phyloP scores from a whole-genome alignment of 805 yeast genomes.

The Cyberlindnera xishuangbannaensis region DNA sequence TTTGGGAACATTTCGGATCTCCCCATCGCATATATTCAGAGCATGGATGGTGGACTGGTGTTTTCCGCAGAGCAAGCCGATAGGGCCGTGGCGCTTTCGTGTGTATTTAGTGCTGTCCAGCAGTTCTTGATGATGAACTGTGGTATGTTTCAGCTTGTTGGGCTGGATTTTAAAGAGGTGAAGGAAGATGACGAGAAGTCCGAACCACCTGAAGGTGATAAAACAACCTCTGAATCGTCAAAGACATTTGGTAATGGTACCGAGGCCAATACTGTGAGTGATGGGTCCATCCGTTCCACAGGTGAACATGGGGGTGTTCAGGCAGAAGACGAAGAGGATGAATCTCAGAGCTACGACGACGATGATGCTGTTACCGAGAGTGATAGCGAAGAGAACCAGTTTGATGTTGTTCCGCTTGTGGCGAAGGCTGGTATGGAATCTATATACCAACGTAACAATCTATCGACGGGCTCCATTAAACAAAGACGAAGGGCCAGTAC shows the following conservation, averaged over 20 bases:
- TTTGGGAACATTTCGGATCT: slow-evolving; percentile 48
- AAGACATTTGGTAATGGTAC: too few relatives aligned
- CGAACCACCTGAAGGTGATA: too few relatives aligned
- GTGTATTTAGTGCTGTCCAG: slow-evolving; percentile 41
- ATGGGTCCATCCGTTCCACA: too few relatives aligned
- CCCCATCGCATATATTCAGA: slow-evolving; percentile 49
- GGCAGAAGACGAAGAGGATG: slow-evolving; percentile 8
- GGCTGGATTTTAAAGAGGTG: slow-evolving; percentile 52
- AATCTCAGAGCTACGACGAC: not conserved
- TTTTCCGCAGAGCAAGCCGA: slow-evolving; percentile 35
- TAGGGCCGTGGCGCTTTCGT: slow-evolving; percentile 45
- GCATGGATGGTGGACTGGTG: slow-evolving; percentile 35
- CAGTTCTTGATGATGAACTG: slow-evolving; percentile 64
- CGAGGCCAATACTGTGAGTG: too few relatives aligned
- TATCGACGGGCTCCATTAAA: too few relatives aligned
- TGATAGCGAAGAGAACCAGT: slow-evolving; percentile 3
- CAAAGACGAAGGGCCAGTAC: too few relatives aligned
- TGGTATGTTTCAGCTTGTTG: slow-evolving; percentile 67
- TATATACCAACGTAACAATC: too few relatives aligned
- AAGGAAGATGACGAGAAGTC: slow-evolving; percentile 4
- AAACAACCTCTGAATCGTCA: too few relatives aligned
- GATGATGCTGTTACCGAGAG: slow-evolving; percentile 1
- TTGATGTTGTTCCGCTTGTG: slow-evolving; percentile 1
- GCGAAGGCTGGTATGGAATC: not conserved
- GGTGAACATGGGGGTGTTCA: too few relatives aligned